These are phyloP conservation scores for Colletotrichum magnum DNA, from an alignment of 2,329 filamentous ascomycete species.

Conservation along the genomic window DNA sequence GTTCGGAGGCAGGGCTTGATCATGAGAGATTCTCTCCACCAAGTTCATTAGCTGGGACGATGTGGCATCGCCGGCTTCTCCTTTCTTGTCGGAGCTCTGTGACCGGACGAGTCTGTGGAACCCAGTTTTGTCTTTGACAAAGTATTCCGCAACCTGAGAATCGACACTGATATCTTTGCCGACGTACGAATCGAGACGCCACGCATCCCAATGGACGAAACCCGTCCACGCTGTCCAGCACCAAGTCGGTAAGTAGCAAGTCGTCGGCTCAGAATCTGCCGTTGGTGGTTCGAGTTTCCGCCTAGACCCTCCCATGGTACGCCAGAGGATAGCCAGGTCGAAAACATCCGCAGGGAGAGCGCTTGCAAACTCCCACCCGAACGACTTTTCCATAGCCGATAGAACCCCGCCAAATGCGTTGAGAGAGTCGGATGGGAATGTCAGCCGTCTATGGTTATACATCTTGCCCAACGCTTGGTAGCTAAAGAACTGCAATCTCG, in stretches of 20 bases:
- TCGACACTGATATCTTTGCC: not conserved
- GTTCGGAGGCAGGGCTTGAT: not conserved
- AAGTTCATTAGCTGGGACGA: accelerated
- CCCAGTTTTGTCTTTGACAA: not conserved
- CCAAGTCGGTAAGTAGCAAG: constrained; percentile 9
- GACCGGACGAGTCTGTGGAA: not conserved
- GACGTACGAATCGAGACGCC: not conserved
- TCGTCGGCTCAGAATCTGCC: accelerated
- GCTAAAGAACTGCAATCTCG: not conserved
- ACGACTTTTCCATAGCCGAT: not conserved
- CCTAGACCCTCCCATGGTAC: not conserved
- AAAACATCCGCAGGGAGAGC: not conserved
- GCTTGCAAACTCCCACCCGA: constrained; percentile 2
- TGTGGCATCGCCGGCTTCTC: not conserved
- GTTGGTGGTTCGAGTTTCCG: accelerated
- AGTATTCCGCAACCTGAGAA: not conserved
- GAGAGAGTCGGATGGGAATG: constrained; percentile 9
- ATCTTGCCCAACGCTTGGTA: not conserved
- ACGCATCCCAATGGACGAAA: constrained; percentile 4
- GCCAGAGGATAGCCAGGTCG: not conserved
- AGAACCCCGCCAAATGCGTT: constrained; percentile 10
- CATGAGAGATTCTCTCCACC: not conserved
- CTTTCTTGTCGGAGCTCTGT: not conserved
- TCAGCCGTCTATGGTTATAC: not conserved
- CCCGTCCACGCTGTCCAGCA: constrained; percentile 20